These are phyloP conservation scores for Apophysomyces sp. DNA, from an alignment of 371 early-diverging fungal species.

Conservation along the genomic window DNA sequence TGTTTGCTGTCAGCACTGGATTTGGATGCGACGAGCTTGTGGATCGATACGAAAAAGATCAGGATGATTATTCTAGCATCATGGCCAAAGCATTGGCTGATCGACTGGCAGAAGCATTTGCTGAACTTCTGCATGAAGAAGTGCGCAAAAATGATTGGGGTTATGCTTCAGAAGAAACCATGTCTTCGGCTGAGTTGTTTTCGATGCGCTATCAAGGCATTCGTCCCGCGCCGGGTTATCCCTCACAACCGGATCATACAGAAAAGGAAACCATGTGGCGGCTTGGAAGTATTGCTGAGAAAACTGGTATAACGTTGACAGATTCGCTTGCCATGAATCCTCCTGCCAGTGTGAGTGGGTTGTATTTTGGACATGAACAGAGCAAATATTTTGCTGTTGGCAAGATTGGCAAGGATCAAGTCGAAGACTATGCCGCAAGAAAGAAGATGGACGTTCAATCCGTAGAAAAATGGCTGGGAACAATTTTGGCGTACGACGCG, in stretches of 20 bases:
- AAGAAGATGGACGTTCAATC: conserved; percentile 68
- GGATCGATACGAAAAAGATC: conserved; percentile 66
- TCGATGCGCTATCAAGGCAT: conserved; percentile 91
- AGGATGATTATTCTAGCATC: conserved; percentile 87
- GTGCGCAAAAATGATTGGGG: conserved; percentile 88
- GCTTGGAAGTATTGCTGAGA: conserved; percentile 68
- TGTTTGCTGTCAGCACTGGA: conserved; percentile 88
- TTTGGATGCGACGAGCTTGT: conserved; percentile 87
- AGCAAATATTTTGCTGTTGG: conserved; percentile 92
- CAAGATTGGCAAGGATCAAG: conserved; percentile 88
- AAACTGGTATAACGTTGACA: conserved; percentile 83
- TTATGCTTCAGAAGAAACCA: conserved; percentile 74
- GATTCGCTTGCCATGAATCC: conserved; percentile 93
- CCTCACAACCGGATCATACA: conserved; percentile 88
- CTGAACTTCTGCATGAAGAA: conserved; percentile 85
- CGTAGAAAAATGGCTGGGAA: conserved; percentile 84
- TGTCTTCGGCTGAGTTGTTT: conserved; percentile 78
- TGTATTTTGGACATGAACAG: conserved; percentile 74
- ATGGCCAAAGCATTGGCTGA: conserved; percentile 94
- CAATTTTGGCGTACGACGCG: conserved; percentile 80
- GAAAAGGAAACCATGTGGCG: conserved; percentile 93
- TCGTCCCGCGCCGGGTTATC: conserved; percentile 91
- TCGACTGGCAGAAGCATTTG: conserved; percentile 90
- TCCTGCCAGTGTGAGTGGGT: conserved; percentile 82
- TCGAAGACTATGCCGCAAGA: conserved; percentile 75